phyloP scores from a whole-genome alignment of 2,329 filamentous ascomycete genomes.

The Aspergillus texensis region DNA sequence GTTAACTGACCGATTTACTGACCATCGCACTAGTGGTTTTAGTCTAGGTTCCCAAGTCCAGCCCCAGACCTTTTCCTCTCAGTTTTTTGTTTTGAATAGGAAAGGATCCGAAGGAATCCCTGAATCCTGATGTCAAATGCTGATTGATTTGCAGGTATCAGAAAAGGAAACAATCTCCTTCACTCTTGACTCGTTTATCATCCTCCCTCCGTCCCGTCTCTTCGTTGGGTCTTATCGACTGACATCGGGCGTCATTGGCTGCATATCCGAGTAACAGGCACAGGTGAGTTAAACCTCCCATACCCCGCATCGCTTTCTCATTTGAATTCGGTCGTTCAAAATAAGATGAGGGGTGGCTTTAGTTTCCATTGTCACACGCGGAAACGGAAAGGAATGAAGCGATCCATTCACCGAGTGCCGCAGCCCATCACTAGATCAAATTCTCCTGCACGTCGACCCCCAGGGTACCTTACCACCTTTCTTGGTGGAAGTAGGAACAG shows the following conservation, averaged over 20 bases:
- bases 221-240: neutral
- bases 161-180: constrained; percentile 2
- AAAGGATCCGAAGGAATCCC: neutral
- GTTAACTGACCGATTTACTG: neutral
- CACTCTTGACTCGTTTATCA: constrained; percentile 9
- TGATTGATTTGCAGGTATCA: neutral
- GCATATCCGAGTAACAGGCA: neutral
- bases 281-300: neutral
- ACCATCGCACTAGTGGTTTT: neutral
- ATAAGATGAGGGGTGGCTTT: constrained; percentile 3
- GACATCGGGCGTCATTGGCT: neutral
- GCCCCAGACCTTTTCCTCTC: neutral
- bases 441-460: constrained; percentile 3
- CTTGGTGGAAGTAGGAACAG: neutral
- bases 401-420: neutral
- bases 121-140: neutral
- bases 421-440: constrained; percentile 1
- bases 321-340: neutral
- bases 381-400: constrained; percentile 2
- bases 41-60: neutral
- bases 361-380: neutral
- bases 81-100: neutral
- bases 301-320: neutral
- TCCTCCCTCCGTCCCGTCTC: neutral
- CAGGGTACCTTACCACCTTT: neutral